Evolutionary conservation across 208 protist species (phyloP), one percentile per base, ranked within the genome.

Genomic region (Leishmania major): DNA sequence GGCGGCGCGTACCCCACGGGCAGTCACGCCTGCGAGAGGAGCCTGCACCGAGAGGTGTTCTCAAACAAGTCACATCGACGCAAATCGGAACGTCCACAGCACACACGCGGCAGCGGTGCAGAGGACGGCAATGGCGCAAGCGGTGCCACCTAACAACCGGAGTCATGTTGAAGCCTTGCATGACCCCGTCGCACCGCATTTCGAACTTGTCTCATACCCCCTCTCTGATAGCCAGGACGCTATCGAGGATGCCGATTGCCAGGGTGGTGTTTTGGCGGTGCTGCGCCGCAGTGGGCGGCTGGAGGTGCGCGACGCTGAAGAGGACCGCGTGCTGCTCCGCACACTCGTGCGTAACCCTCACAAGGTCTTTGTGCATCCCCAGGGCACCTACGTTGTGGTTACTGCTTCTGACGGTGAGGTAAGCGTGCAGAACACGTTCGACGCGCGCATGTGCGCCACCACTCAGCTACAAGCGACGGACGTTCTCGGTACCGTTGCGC

Each of bases 301-400:
- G 7, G 78, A 90, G 43, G 74, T 93, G n/a, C 81, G 84, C 28
- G 92, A 95, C 66, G 76, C 84, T 22, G 81, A 83, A 28, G 86
- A 87, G 5, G 91, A 94, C 37, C 79, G 75, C 2, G 40, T 72
- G 43, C 77, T 89, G 45, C 64, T 94, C n/a, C 82, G 80, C 1
- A 78, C 79, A 1, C 45, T 76, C 4, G 81, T 96, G 19, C 78
- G 84, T 45, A 96, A 97, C 79, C 92, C 94, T 17, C 78, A 95
- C 79, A 79, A 82, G 11, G 86, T 97, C 17, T 96, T 97, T 83
- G 75, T 97, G 19, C 88, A 96, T 83, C 92, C 94, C 1, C 84
- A 62, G 0, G 94, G 92, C 19, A 51, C 67, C 31, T 86, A 93
- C 59, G 69, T 92, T 69, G 70, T 95, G 49, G 88, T 88, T 0